Conservation (phyloP, 148 eudicot species). For the Bassia scoparia region DNA sequence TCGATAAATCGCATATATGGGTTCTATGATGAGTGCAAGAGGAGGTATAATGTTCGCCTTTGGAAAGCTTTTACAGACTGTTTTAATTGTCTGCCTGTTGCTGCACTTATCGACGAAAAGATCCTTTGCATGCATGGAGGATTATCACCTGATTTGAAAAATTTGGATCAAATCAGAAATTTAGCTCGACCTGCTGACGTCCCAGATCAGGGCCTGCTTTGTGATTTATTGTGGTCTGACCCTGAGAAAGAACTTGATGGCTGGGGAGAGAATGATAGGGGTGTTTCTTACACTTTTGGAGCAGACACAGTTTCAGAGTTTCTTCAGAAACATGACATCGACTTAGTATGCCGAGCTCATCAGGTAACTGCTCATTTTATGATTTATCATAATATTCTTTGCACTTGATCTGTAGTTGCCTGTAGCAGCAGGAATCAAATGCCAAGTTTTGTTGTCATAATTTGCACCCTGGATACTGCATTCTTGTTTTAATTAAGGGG, state of each 20-base stretch:
- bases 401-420: not conserved
- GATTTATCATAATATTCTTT: not conserved
- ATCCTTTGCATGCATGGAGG: constrained; percentile 90
- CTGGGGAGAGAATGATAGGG: constrained; percentile 84
- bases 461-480: not conserved
- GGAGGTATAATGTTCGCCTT: constrained; percentile 74
- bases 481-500: not conserved
- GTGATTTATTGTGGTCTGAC: constrained; percentile 75
- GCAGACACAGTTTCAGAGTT: constrained; percentile 62
- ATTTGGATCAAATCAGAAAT: constrained; percentile 65
- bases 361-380: constrained; percentile 42
- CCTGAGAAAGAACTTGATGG: constrained; percentile 75
- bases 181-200: constrained; percentile 73
- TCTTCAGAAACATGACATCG: constrained; percentile 69
- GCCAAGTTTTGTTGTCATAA: not conserved
- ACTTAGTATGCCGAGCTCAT: constrained; percentile 71
- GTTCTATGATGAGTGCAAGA: constrained; percentile 76
- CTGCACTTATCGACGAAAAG: constrained; percentile 75
- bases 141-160: constrained; percentile 61
- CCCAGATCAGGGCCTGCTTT: constrained; percentile 73
- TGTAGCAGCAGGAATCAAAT: not conserved
- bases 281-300: constrained; percentile 71
- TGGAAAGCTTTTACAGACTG: constrained; percentile 77
- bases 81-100: constrained; percentile 75
- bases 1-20: constrained; percentile 83